phyloP scores from a whole-genome alignment of 2,329 filamentous ascomycete genomes.

The Fonsecaea nubica region DNA sequence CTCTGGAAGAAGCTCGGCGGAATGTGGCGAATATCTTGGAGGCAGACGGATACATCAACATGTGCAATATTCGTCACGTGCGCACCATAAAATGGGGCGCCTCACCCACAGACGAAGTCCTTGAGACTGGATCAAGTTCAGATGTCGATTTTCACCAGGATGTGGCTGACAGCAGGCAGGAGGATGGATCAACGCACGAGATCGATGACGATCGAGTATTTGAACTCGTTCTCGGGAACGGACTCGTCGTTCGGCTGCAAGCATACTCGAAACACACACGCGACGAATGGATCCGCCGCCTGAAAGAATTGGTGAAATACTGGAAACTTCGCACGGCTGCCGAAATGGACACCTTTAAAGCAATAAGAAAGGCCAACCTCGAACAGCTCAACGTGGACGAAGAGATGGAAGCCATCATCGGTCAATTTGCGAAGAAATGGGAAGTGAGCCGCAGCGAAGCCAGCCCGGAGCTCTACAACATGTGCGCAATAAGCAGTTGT shows the following conservation, averaged over 20 bases:
- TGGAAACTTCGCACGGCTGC: conserved; percentile 64
- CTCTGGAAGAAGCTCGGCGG: conserved; percentile 64
- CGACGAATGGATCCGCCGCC: conserved; percentile 67
- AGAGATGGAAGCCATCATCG: conserved; percentile 68
- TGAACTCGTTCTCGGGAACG: conserved; percentile 67
- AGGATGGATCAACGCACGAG: conserved; percentile 61
- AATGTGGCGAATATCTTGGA: conserved; percentile 64
- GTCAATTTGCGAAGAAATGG: conserved; percentile 72
- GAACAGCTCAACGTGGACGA: conserved; percentile 68
- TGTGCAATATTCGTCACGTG: conserved; percentile 64
- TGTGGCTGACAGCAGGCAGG: conserved; percentile 52
- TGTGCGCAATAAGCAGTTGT: conserved; percentile 69
- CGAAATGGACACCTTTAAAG: conserved; percentile 65
- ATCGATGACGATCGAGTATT: conserved; percentile 65
- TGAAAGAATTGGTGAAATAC: conserved; percentile 64
- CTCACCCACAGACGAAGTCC: conserved; percentile 58
- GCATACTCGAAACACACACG: conserved; percentile 64
- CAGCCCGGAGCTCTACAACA: conserved; percentile 70
- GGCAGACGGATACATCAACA: conserved; percentile 69
- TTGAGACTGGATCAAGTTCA: conserved; percentile 60
- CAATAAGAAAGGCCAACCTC: conserved; percentile 64
- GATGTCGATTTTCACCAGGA: conserved; percentile 64
- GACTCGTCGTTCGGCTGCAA: conserved; percentile 66
- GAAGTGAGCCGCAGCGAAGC: conserved; percentile 69
- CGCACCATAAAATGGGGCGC: conserved; percentile 62